phyloP scores from a whole-genome alignment of 2,329 filamentous ascomycete genomes.

The Chaetomiaceae sp. region DNA sequence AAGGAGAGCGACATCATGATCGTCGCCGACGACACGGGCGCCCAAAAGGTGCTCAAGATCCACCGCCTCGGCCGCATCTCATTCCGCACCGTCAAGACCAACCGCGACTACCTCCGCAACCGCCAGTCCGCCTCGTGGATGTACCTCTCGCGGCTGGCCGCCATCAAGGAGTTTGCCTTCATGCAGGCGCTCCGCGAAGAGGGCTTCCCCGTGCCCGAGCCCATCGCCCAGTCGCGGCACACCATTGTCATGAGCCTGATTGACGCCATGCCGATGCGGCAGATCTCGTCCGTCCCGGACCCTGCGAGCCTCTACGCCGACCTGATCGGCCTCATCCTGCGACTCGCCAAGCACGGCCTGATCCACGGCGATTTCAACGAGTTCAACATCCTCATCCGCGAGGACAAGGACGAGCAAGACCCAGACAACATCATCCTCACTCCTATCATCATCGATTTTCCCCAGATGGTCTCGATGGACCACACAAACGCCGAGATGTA shows the following conservation, averaged over 20 bases:
- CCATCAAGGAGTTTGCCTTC: conserved; percentile 91
- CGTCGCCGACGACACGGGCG: conserved; percentile 73
- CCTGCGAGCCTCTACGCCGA: conserved; percentile 87
- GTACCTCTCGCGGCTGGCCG: conserved; percentile 91
- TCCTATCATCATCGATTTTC: conserved; percentile 93
- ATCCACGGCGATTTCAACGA: conserved; percentile 99
- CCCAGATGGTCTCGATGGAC: conserved; percentile 95
- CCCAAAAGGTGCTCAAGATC: conserved; percentile 86
- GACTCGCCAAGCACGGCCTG: conserved; percentile 77
- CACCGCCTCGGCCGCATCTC: conserved; percentile 93
- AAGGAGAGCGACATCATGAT: conserved; percentile 98
- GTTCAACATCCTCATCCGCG: conserved; percentile 95
- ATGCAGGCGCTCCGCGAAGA: conserved; percentile 82
- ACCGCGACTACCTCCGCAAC: conserved; percentile 90
- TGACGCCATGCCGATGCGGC: conserved; percentile 85
- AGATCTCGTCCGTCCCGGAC: conserved; percentile 78
- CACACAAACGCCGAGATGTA: conserved; percentile 94
- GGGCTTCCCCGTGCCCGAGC: conserved; percentile 84
- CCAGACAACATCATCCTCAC: conserved; percentile 49
- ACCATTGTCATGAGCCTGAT: conserved; percentile 95
- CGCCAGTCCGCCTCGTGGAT: conserved; percentile 80
- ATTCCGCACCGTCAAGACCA: conserved; percentile 92
- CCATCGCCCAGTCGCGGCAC: conserved; percentile 84
- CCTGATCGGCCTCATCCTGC: conserved; percentile 78
- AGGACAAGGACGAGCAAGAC: conserved; percentile 43